Conservation (phyloP, 352 stramenopile species). For the Aphanomyces stellatus region DNA sequence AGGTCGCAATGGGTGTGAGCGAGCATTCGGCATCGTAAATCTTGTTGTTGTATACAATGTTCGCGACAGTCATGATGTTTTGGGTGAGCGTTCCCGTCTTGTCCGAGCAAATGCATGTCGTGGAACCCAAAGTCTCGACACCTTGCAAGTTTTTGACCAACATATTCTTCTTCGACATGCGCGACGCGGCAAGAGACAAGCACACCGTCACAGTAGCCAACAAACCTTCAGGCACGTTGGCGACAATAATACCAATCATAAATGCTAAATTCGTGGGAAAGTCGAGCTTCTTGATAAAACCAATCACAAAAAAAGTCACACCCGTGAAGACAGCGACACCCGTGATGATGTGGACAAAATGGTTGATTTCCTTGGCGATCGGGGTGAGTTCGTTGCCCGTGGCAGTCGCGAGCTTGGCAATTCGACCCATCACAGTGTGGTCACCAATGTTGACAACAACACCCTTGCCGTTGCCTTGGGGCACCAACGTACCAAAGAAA, state of each 20-base stretch:
- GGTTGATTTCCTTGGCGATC: slow-evolving; percentile 56
- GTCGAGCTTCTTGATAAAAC: slow-evolving; percentile 40
- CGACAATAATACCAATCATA: slow-evolving; percentile 95
- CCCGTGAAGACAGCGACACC: slow-evolving; percentile 45
- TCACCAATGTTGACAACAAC: slow-evolving; percentile 63
- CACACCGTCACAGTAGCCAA: slow-evolving; percentile 76
- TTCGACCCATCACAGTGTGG: slow-evolving; percentile 78
- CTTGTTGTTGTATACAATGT: slow-evolving; percentile 62
- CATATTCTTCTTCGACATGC: slow-evolving; percentile 61
- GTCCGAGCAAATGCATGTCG: slow-evolving; percentile 85
- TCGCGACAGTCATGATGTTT: slow-evolving; percentile 86
- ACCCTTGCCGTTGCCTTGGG: slow-evolving; percentile 54
- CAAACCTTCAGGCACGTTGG: slow-evolving; percentile 83
- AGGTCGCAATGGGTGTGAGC: slow-evolving; percentile 52
- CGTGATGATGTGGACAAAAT: slow-evolving; percentile 62
- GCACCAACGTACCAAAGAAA: slow-evolving; percentile 75
- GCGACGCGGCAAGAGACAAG: slow-evolving; percentile 60
- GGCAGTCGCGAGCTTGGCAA: slow-evolving; percentile 51
- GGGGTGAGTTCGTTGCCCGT: slow-evolving; percentile 41
- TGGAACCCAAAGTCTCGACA: slow-evolving; percentile 77
- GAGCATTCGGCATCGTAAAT: slow-evolving; percentile 74
- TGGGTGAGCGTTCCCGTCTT: slow-evolving; percentile 86
- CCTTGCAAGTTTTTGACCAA: slow-evolving; percentile 80
- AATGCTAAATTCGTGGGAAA: slow-evolving; percentile 53
- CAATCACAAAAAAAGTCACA: slow-evolving; percentile 51